These are phyloP conservation scores for Colletotrichum graminicola DNA, from an alignment of 2,329 filamentous ascomycete genomes.

Conservation along the genomic window DNA sequence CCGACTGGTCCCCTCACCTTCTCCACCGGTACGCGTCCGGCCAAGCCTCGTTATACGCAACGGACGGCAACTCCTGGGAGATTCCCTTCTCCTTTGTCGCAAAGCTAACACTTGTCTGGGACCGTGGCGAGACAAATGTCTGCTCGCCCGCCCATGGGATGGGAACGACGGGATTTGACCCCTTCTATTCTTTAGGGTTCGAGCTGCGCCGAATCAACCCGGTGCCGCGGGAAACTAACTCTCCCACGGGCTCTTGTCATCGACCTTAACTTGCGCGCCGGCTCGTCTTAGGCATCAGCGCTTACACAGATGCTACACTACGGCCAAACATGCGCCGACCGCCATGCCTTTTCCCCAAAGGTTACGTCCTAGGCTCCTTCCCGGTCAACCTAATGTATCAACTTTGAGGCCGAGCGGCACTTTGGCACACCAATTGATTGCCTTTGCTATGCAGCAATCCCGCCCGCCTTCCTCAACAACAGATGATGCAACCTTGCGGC, in stretches of 20 bases:
- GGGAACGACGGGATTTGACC: slow-evolving; percentile 9
- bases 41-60: slow-evolving; percentile 14
- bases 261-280: slow-evolving; percentile 18
- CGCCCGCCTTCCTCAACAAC: slow-evolving; percentile 30
- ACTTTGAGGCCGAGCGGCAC: slow-evolving; percentile 19
- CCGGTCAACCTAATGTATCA: slow-evolving; percentile 31
- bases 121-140: background rate
- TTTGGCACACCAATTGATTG: slow-evolving; percentile 10
- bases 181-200: slow-evolving; percentile 6
- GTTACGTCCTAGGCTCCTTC: slow-evolving; percentile 16
- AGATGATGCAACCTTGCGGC: slow-evolving; percentile 28
- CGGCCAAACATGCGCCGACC: background rate
- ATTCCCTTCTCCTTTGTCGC: background rate
- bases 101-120: background rate
- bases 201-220: slow-evolving; percentile 27
- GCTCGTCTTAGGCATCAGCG: slow-evolving; percentile 22
- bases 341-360: background rate
- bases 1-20: background rate
- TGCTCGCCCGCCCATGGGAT: slow-evolving; percentile 8
- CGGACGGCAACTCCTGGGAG: slow-evolving; percentile 5
- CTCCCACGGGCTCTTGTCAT: slow-evolving; percentile 26
- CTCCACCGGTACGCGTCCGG: slow-evolving; percentile 21
- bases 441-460: slow-evolving; percentile 21
- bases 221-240: slow-evolving; percentile 25
- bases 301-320: slow-evolving; percentile 24